Percentiles rank a stretch among this genome's conserved stretches.
These are phyloP conservation scores for Lentinula boryana DNA, from an alignment of 768 basidiomycete genomes.

Conservation along the genomic window DNA sequence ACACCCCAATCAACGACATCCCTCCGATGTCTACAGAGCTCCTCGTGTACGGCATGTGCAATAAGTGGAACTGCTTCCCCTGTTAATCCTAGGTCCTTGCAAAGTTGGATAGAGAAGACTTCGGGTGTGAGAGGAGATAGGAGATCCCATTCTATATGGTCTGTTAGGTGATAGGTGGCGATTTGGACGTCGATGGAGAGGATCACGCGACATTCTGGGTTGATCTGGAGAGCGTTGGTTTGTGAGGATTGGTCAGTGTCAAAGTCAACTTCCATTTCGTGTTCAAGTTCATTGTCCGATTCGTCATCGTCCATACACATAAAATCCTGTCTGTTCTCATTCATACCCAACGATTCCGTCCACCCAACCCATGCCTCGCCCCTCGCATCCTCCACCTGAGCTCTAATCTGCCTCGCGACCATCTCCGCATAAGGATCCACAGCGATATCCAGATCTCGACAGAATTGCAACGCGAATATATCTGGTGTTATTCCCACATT, in stretches of 20 bases:
- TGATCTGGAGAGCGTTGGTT: neutral
- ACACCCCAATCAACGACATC: constrained; percentile 95
- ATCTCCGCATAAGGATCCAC: constrained; percentile 61
- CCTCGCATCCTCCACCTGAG: constrained; percentile 89
- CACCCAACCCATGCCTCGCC: constrained; percentile 13
- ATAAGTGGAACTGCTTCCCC: constrained; percentile 88
- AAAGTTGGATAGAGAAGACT: constrained; percentile 72
- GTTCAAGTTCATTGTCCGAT: neutral
- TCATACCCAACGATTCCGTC: neutral
- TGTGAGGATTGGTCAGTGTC: neutral
- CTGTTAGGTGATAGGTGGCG: constrained; percentile 82
- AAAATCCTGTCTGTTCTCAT: neutral
- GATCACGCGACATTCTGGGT: constrained; percentile 1
- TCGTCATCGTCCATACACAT: neutral
- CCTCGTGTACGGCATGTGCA: constrained; percentile 92
- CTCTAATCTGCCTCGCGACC: constrained; percentile 80
- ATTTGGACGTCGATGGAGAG: constrained; percentile 94
- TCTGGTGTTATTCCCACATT: constrained; percentile 66
- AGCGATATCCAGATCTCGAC: constrained; percentile 81
- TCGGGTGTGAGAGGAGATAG: constrained; percentile 88
- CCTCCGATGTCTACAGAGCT: constrained; percentile 91
- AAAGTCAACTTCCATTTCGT: neutral
- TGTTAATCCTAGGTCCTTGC: constrained; percentile 78
- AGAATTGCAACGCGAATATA: constrained; percentile 81
- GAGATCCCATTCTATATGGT: constrained; percentile 99